Conservation (phyloP, 768 basidiomycete species). For the Tulasnella sp. region DNA sequence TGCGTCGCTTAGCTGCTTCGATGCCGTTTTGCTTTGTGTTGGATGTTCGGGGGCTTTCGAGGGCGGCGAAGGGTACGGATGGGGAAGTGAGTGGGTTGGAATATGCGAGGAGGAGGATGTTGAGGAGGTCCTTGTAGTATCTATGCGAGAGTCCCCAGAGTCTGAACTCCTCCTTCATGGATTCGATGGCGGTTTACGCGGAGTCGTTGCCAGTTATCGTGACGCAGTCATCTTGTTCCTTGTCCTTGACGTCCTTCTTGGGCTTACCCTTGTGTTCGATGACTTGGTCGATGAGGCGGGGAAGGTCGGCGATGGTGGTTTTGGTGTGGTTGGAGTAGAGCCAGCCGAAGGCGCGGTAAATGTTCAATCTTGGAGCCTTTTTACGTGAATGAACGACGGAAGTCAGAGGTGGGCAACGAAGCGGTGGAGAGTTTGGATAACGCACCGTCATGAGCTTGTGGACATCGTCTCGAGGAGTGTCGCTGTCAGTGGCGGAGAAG, state of each 20-base stretch:
- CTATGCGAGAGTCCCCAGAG: constrained; percentile 35
- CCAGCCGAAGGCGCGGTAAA: constrained; percentile 55
- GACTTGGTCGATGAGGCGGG: constrained; percentile 40
- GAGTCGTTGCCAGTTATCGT: background rate
- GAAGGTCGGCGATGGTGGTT: constrained; percentile 54
- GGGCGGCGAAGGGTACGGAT: constrained; percentile 1
- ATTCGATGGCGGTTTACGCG: constrained; percentile 8
- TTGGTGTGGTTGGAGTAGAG: constrained; percentile 56
- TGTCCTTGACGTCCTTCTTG: constrained; percentile 15
- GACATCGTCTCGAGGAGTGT: constrained; percentile 20
- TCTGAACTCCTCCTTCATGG: constrained; percentile 15
- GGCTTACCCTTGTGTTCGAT: constrained; percentile 27
- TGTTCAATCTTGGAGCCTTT: constrained; percentile 45
- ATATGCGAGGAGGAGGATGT: constrained; percentile 51
- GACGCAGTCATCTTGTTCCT: constrained; percentile 9
- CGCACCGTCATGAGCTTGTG: constrained; percentile 38
- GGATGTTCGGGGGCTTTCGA: constrained; percentile 9
- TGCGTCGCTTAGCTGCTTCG: background rate
- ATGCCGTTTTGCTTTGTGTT: background rate
- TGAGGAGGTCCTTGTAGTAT: constrained; percentile 66
- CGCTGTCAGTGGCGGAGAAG: constrained; percentile 34
- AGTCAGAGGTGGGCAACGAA: background rate
- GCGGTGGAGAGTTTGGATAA: background rate
- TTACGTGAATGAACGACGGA: background rate
- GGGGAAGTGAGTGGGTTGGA: constrained; percentile 34